Percentiles rank a stretch among this genome's conserved stretches.
phyloP scores from a whole-genome alignment of 73 alveolate genomes.

The Paramecium caudatum region DNA sequence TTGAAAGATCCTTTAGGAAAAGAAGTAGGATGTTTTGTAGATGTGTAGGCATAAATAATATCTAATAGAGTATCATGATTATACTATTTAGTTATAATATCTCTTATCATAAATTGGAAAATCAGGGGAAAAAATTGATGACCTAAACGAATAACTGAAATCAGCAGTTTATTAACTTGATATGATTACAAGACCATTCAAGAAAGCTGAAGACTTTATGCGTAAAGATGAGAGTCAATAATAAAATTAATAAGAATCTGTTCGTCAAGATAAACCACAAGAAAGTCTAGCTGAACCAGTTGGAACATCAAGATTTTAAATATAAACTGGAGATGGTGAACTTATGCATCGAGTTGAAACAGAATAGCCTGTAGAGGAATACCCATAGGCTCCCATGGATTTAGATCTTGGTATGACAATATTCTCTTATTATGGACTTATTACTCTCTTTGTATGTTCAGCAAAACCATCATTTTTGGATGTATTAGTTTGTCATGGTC shows the following conservation, averaged over 20 bases:
- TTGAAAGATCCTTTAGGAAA: slow-evolving; percentile 62
- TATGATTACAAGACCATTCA: slow-evolving; percentile 11
- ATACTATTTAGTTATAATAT: not conserved
- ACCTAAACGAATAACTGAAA: not conserved
- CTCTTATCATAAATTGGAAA: not conserved
- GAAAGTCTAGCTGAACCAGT: not conserved
- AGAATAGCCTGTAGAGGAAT: slow-evolving; percentile 28
- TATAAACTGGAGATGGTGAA: not conserved
- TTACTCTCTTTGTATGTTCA: slow-evolving; percentile 50
- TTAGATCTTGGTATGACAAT: slow-evolving; percentile 44
- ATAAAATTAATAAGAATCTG: not conserved
- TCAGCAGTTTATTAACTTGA: not conserved
- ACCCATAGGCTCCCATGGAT: not conserved
- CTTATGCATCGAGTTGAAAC: not conserved
- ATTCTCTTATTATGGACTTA: not conserved
- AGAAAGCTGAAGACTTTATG: not conserved
- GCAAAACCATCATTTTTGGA: slow-evolving; percentile 68
- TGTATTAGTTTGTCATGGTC: slow-evolving; percentile 50
- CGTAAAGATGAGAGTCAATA: not conserved
- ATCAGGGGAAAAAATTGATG: not conserved
- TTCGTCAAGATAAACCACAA: slow-evolving; percentile 12
- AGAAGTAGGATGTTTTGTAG: slow-evolving; percentile 15
- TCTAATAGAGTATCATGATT: slow-evolving; percentile 1
- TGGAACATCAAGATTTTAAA: not conserved
- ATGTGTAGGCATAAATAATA: not conserved